phyloP scores from a whole-genome alignment of 768 basidiomycete species.

The Mrakia hoshinonis region DNA sequence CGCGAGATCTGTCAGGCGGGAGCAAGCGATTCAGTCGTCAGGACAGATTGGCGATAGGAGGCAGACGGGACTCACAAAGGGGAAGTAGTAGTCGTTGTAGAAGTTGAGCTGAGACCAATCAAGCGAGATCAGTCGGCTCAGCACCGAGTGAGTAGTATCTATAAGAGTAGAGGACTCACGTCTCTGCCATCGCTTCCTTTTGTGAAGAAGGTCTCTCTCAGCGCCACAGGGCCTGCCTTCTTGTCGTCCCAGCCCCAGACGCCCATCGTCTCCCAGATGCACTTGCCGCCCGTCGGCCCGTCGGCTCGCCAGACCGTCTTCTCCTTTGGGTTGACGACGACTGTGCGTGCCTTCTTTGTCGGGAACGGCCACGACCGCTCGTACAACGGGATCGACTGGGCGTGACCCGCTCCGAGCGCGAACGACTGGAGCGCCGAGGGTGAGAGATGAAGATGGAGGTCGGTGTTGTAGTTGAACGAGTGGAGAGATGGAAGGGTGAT shows the following conservation, averaged over 20 bases:
- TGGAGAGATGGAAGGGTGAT: constrained; percentile 72
- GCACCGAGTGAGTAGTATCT: not conserved
- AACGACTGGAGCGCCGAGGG: constrained; percentile 83
- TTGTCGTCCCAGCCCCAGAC: constrained; percentile 80
- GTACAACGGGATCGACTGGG: constrained; percentile 69
- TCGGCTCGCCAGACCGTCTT: constrained; percentile 54
- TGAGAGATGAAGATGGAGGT: constrained; percentile 64
- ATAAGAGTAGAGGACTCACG: constrained; percentile 42
- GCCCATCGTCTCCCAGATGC: constrained; percentile 83
- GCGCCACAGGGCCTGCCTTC: constrained; percentile 56
- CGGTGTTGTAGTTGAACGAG: constrained; percentile 85
- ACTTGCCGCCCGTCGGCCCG: constrained; percentile 57
- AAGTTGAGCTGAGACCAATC: constrained; percentile 34
- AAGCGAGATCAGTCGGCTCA: constrained; percentile 9
- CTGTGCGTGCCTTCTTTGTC: constrained; percentile 55
- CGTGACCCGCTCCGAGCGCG: constrained; percentile 79
- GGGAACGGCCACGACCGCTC: constrained; percentile 82
- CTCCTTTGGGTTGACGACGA: constrained; percentile 52
- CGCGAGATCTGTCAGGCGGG: not conserved
- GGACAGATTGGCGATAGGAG: not conserved
- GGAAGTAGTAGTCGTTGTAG: constrained; percentile 40
- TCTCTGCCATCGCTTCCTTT: constrained; percentile 55
- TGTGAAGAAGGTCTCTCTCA: constrained; percentile 77
- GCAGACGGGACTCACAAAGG: constrained; percentile 34
- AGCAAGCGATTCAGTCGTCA: not conserved